Conservation (phyloP, 208 protist genomes). For the Endotrypanum monterogeii region DNA sequence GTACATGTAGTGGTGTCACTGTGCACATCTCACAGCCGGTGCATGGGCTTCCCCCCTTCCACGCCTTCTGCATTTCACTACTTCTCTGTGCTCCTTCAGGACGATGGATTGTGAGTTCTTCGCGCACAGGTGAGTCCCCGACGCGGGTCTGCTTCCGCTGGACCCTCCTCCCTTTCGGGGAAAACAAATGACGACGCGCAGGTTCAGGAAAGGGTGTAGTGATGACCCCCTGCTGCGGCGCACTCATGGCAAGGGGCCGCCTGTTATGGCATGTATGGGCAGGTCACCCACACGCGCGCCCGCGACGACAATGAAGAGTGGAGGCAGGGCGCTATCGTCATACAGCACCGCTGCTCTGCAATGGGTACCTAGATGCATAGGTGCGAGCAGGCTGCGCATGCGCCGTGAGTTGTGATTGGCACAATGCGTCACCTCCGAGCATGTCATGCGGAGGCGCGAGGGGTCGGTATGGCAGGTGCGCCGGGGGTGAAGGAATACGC, state of each 20-base stretch:
- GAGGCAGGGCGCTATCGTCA: background rate
- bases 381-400: background rate
- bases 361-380: background rate
- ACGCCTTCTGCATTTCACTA: background rate
- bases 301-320: background rate
- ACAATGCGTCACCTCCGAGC: background rate
- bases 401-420: background rate
- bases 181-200: background rate
- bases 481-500: background rate
- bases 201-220: background rate
- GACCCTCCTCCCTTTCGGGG: background rate
- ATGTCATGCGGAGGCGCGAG: background rate
- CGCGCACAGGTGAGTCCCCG: background rate
- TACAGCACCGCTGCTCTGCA: background rate
- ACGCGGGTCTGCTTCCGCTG: background rate
- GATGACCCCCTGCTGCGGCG: background rate
- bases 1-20: background rate
- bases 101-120: background rate
- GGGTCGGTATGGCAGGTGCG: background rate
- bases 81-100: background rate
- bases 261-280: background rate
- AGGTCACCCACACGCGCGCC: background rate
- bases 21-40: background rate
- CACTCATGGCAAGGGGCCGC: background rate
- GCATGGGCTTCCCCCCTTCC: background rate